Base-by-base conservation (phyloP, 139 green algal genomes). In the Penium margaritaceum region DNA sequence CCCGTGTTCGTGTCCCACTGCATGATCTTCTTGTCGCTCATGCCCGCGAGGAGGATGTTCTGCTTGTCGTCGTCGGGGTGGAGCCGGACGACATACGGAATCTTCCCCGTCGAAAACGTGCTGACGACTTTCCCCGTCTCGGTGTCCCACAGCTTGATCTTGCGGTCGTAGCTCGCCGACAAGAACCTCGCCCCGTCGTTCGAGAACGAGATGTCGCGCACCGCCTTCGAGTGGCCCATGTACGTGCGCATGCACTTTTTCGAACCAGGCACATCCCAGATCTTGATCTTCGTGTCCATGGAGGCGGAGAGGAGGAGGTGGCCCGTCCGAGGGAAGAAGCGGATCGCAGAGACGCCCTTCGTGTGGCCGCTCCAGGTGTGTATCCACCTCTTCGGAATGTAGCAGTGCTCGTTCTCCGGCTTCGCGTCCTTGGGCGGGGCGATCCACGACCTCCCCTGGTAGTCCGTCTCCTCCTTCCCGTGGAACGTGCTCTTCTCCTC, bases 111-210 rank as follows among this genome's bases (percentile, higher is more conserved):
- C 33, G 65, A 68, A 46, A 83, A 84, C 38, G 73, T 82, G n/a
- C 43, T 46, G 30, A 89, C 64, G 5, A 90, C 82, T 60, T 87
- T 66, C 2, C 94, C 94, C 19, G 93, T 97, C 80, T 99, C 94
- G 17, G 94, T 97, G 81, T 99, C 94, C 94, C 94, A 99, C 44
- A 96, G 78, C 60, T 90, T 91, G 53, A 98, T 90, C 67, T 92
- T 91, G 41, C 78, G 70, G 62, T 83, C 76, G 37, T 83, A 83
- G 51, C 85, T 87, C 27, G 86, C 87, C 74, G 80, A 90, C 27
- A 95, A 70, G 78, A 99, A 98, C 38, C 83, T 84, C 12, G 69
- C 53, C 55, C 94, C 94, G 74, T 96, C 89, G 60, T 90, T 90
- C 69, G 43, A 54, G 85, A 97, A 99, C 63, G 80, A 88, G 61